These are phyloP conservation scores for Candida adriatica DNA, from an alignment of 805 yeast species.

Conservation along the genomic window DNA sequence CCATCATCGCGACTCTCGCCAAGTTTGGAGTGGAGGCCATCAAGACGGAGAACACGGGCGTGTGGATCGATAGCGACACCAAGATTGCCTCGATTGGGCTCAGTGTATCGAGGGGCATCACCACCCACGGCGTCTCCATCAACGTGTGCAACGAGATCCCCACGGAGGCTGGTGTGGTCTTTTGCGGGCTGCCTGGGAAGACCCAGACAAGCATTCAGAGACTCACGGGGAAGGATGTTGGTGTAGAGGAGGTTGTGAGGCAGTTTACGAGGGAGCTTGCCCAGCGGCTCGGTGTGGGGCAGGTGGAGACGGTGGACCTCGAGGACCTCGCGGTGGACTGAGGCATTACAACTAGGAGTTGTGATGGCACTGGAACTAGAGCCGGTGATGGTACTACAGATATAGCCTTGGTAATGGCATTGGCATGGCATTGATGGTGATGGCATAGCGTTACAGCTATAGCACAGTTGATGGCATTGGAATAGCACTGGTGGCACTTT, in stretches of 20 bases:
- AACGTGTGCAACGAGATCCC: slow-evolving; percentile 70
- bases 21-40: slow-evolving; percentile 35
- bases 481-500: no score
- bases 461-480: no score
- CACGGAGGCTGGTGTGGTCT: slow-evolving; percentile 57
- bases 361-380: no score
- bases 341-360: no score
- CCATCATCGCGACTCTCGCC: slow-evolving; percentile 43
- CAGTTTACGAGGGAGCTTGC: slow-evolving; percentile 40
- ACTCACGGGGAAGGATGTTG: slow-evolving; percentile 18
- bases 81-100: slow-evolving; percentile 90
- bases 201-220: slow-evolving; percentile 46
- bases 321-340: slow-evolving; percentile 25
- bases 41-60: slow-evolving; percentile 74
- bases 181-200: slow-evolving; percentile 77
- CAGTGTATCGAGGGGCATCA: slow-evolving; percentile 74
- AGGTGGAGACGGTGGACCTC: slow-evolving; percentile 31
- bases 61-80: slow-evolving; percentile 55
- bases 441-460: no score
- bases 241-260: slow-evolving; percentile 32
- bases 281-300: slow-evolving; percentile 29
- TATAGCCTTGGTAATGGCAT: no score
- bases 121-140: slow-evolving; percentile 85
- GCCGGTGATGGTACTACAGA: no score
- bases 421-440: no score